phyloP scores from a whole-genome alignment of 495 filamentous ascomycete species.

The Aspergillus bertholletiae region DNA sequence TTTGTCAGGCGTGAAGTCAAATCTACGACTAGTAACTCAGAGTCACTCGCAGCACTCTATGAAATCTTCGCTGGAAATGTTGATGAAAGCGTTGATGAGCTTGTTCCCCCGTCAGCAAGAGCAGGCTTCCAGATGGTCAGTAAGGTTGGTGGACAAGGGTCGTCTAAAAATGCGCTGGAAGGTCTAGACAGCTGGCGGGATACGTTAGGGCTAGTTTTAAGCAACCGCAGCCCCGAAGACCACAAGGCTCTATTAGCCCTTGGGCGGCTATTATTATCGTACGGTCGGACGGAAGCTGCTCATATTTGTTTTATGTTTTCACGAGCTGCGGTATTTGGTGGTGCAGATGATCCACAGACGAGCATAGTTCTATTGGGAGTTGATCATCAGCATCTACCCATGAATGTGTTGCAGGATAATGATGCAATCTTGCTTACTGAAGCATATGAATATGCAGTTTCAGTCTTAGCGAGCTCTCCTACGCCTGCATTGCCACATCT shows the following conservation, averaged over 20 bases:
- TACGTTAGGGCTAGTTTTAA: conserved; percentile 78
- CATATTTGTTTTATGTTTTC: conserved; percentile 80
- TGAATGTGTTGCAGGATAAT: conserved; percentile 68
- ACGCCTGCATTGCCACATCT: conserved; percentile 73
- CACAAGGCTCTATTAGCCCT: conserved; percentile 71
- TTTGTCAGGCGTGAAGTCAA: conserved; percentile 93
- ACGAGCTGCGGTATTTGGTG: conserved; percentile 63
- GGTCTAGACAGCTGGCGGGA: conserved; percentile 93
- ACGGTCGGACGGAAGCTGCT: conserved; percentile 85
- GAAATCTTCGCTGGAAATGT: conserved; percentile 89
- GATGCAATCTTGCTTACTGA: conserved; percentile 87
- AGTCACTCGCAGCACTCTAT: conserved; percentile 86
- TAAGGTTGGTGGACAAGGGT: conserved; percentile 55
- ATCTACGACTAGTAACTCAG: conserved; percentile 66
- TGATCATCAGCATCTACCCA: conserved; percentile 65
- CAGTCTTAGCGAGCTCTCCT: conserved; percentile 55
- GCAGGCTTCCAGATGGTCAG: conserved; percentile 88
- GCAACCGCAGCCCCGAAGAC: conserved; percentile 81
- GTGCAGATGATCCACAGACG: conserved; percentile 75
- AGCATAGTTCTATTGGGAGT: conserved; percentile 80
- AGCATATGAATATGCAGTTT: conserved; percentile 83
- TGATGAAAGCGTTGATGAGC: conserved; percentile 92
- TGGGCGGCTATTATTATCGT: conserved; percentile 78
- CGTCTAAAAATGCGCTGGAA: conserved; percentile 69
- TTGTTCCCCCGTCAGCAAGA: conserved; percentile 91